phyloP scores from a whole-genome alignment of 202 grass and related monocot species.

The Zoysia matrella region DNA sequence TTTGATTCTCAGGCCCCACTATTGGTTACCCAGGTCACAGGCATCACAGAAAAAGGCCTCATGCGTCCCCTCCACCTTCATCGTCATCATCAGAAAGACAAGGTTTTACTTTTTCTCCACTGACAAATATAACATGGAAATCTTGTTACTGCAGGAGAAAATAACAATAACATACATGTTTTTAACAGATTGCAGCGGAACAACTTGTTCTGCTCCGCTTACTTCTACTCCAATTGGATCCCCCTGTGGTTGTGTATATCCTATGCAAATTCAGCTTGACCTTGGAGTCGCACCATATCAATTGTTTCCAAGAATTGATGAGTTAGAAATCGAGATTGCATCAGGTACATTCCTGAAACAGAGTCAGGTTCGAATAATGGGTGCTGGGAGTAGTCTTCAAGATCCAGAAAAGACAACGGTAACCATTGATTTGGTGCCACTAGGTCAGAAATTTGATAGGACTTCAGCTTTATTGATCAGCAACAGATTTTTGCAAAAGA shows the following conservation, averaged over 20 bases:
- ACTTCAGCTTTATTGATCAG: constrained; percentile 68
- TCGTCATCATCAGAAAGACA: constrained; percentile 51
- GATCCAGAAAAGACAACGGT: constrained; percentile 77
- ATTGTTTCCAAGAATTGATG: constrained; percentile 70
- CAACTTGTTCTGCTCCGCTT: constrained; percentile 66
- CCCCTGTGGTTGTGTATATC: constrained; percentile 82
- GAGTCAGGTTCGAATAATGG: constrained; percentile 86
- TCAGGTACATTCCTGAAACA: constrained; percentile 73
- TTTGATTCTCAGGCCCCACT: constrained; percentile 41
- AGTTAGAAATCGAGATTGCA: constrained; percentile 78
- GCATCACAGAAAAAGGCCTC: constrained; percentile 54
- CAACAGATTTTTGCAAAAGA: constrained; percentile 81
- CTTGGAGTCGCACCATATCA: constrained; percentile 71
- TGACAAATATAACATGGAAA: constrained; percentile 3
- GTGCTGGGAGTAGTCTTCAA: constrained; percentile 56
- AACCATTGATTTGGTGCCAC: constrained; percentile 72
- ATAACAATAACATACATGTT: constrained; percentile 13
- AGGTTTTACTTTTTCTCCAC: constrained; percentile 47
- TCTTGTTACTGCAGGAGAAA: constrained; percentile 7
- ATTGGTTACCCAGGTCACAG: constrained; percentile 40
- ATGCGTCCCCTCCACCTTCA: constrained; percentile 48
- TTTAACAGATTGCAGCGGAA: constrained; percentile 64
- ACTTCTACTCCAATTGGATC: constrained; percentile 84
- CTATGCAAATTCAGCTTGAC: constrained; percentile 77
- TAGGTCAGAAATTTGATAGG: constrained; percentile 83